phyloP scores from a whole-genome alignment of 1,284 basidiomycete genomes.

The Trichosporon ovoides region DNA sequence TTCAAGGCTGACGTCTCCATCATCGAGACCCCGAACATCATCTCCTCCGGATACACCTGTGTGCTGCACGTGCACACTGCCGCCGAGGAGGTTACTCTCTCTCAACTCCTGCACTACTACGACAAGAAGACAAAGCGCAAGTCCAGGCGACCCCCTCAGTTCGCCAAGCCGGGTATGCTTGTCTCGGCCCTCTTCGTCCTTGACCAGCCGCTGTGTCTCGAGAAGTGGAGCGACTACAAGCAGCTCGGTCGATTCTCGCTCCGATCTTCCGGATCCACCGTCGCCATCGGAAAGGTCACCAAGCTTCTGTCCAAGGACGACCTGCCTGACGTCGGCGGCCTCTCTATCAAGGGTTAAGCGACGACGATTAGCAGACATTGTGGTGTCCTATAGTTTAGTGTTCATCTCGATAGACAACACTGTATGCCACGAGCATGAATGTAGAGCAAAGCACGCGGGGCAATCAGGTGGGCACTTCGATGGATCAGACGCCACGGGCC shows the following conservation, averaged over 20 bases:
- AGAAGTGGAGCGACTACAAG: conserved; percentile 79
- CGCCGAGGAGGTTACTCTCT: conserved; percentile 78
- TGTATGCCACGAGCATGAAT: conserved; percentile 1
- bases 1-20: conserved; percentile 96
- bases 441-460: neutral
- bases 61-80: conserved; percentile 91
- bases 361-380: neutral
- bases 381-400: neutral
- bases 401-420: conserved; percentile 2
- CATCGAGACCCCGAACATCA: conserved; percentile 91
- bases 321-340: conserved; percentile 42
- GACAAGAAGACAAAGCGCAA: conserved; percentile 91
- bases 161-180: conserved; percentile 75
- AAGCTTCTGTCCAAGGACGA: conserved; percentile 47
- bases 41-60: conserved; percentile 85
- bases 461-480: too few species aligned
- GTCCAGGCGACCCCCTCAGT: conserved; percentile 87
- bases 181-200: conserved; percentile 83
- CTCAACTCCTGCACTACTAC: conserved; percentile 85
- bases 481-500: too few species aligned
- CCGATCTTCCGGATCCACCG: conserved; percentile 69
- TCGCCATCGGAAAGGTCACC: conserved; percentile 68
- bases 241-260: conserved; percentile 92
- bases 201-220: conserved; percentile 71
- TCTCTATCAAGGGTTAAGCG: conserved; percentile 18